Conservation (phyloP, 352 stramenopile species). For the Globisporangium nodosum region DNA sequence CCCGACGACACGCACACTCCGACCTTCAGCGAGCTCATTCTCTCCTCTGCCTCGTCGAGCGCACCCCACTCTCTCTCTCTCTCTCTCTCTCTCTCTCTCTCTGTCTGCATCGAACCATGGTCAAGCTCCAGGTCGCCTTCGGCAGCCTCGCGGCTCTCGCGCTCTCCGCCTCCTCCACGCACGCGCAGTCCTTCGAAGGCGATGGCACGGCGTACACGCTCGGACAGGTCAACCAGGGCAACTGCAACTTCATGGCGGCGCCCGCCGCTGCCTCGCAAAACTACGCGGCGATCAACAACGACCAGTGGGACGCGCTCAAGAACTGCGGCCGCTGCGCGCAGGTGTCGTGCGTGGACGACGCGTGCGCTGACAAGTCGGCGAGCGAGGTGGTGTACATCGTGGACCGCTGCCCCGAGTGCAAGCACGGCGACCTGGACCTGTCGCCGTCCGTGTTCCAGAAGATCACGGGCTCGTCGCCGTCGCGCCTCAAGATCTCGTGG, state of each 20-base stretch:
- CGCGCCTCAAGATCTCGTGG: conserved; percentile 55
- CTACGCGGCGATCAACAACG: conserved; percentile 48
- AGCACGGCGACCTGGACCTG: conserved; percentile 58
- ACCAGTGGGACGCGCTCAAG: conserved; percentile 31
- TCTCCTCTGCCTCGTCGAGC: background rate
- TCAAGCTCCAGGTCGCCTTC: background rate
- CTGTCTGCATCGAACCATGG: background rate
- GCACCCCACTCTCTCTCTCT: background rate
- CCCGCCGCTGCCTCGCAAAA: conserved; percentile 23
- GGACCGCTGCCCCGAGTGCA: conserved; percentile 70
- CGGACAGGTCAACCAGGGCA: conserved; percentile 22
- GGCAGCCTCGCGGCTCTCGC: conserved; percentile 2
- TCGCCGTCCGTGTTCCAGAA: conserved; percentile 60
- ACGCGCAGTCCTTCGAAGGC: conserved; percentile 19
- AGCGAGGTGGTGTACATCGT: conserved; percentile 61
- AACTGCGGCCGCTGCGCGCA: conserved; percentile 40
- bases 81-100: background rate
- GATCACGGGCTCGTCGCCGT: conserved; percentile 56
- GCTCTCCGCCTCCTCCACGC: background rate
- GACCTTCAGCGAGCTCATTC: no score
- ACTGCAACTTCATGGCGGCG: conserved; percentile 49
- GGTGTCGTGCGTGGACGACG: conserved; percentile 48
- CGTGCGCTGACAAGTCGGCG: conserved; percentile 42
- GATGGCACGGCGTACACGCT: conserved; percentile 46
- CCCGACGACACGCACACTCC: no score